phyloP scores from a whole-genome alignment of 2,329 filamentous ascomycete genomes.

The Pleurostoma richardsiae region DNA sequence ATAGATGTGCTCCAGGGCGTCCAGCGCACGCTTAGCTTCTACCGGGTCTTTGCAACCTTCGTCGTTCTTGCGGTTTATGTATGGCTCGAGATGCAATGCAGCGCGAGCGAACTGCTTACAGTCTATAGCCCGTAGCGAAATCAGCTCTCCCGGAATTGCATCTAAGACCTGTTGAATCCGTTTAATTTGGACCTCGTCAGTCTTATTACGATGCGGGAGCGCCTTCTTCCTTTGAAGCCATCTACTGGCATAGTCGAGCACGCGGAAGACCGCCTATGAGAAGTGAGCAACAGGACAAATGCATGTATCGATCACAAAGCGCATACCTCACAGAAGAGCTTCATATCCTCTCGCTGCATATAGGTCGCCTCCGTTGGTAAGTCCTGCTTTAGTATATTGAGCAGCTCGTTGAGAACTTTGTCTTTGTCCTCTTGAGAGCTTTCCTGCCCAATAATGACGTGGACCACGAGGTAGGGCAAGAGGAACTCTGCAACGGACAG shows the following conservation, averaged over 20 bases:
- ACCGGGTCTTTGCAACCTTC: conserved; percentile 39
- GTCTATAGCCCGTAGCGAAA: conserved; percentile 80
- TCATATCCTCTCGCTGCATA: conserved; percentile 66
- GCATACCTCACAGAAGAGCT: conserved; percentile 76
- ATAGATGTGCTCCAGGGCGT: conserved; percentile 87
- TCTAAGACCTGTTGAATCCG: conserved; percentile 47
- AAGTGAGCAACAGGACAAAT: conserved; percentile 11
- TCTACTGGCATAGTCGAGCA: conserved; percentile 85
- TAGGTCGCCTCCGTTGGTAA: conserved; percentile 46
- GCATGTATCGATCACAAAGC: not conserved
- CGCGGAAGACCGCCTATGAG: conserved; percentile 73
- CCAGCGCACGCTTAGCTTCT: conserved; percentile 62
- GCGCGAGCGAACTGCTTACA: conserved; percentile 91
- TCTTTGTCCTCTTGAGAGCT: conserved; percentile 55
- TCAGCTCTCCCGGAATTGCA: conserved; percentile 68
- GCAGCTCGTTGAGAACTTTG: conserved; percentile 67
- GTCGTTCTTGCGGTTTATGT: conserved; percentile 52
- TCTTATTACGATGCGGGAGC: conserved; percentile 18
- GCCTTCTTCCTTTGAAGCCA: conserved; percentile 78
- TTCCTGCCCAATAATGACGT: conserved; percentile 70
- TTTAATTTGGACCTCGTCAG: conserved; percentile 43
- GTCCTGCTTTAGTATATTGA: conserved; percentile 65
- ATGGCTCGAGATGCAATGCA: conserved; percentile 90
- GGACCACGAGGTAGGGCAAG: conserved; percentile 80
- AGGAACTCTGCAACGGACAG: conserved; percentile 82